Percentiles rank a stretch among this genome's conserved stretches.
phyloP scores from a whole-genome alignment of 148 eudicot genomes.

The Camellia sinensis region DNA sequence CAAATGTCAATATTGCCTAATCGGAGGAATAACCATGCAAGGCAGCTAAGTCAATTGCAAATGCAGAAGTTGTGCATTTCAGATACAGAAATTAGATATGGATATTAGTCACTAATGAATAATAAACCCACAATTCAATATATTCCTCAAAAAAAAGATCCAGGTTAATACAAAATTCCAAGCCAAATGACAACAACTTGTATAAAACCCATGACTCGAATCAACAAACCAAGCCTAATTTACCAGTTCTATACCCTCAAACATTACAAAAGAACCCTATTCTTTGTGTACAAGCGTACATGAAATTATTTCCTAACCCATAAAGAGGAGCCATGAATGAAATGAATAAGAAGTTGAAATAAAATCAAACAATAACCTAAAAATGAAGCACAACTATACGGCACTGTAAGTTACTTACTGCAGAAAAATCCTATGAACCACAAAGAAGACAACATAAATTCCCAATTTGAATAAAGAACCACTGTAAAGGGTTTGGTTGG shows the following conservation, averaged over 20 bases:
- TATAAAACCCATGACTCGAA: not conserved
- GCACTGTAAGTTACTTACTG: not conserved
- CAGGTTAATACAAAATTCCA: not conserved
- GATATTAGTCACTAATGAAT: not conserved
- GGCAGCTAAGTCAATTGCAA: not conserved
- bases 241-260: not conserved
- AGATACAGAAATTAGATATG: not conserved
- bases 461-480: constrained; percentile 74
- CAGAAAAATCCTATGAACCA: constrained; percentile 30
- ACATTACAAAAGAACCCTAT: constrained; percentile 1
- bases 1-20: too few relatives aligned
- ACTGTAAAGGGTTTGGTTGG: constrained; percentile 54
- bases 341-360: constrained; percentile 12
- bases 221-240: too few relatives aligned
- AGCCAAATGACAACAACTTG: not conserved
- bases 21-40: too few relatives aligned
- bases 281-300: not conserved
- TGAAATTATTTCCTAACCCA: not conserved
- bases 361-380: not conserved
- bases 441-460: constrained; percentile 58
- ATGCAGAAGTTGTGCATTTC: not conserved
- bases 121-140: not conserved
- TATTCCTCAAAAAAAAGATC: not conserved
- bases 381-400: not conserved
- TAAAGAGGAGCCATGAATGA: not conserved